Evolutionary conservation across 371 early-diverging fungal genomes (phyloP), one percentile per base, ranked within the genome.

Genomic region (Mortierella sp.): DNA sequence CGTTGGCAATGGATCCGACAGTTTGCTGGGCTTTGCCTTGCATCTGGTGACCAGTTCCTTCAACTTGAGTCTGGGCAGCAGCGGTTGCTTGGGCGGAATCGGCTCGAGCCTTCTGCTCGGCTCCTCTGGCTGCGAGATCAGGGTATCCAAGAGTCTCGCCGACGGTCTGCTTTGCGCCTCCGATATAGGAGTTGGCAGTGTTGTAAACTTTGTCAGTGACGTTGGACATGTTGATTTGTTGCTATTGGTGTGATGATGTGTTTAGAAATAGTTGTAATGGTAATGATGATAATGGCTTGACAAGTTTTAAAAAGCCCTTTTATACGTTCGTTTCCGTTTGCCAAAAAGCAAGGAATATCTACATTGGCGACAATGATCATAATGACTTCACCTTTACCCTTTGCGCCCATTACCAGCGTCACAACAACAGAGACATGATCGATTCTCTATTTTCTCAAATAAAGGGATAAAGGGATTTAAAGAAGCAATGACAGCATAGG

Each of bases 1-100:
- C 82, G 19, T 80, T 84, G 7, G 83, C 48, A 24, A 74, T 58
- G 13, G 72, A 53, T 13, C 89, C 87, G 15, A 85, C 72, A 9
- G 66, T 67, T 11, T 67, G n/a, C 32, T 67, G 47, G 41, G 80
- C 72, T 15, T 68, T 65, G 47, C 88, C 88, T 40, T 76, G 64
- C 33, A 79, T 65, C 55, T 78, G 84, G 65, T 86, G 83, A 5
- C 59, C 47, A 57, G 75, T 53, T 19, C 77, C 82, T 19, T 76
- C 77, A 6, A 70, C 69, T 9, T 74, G 63, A 10, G 58, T 57
- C 59, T 71, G 58, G 40, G 70, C 64, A 40, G 68, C 64, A 15
- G 84, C 84, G 3, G 60, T 67, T 43, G 68, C 60, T 28, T 70
- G 62, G 22, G n/a, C 22, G 28, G 63, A 58, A 28, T 83, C 70